Evolutionary conservation across 345 rosid genomes (phyloP), one percentile per base, ranked within the genome.

Genomic region (Adansonia digitata): DNA sequence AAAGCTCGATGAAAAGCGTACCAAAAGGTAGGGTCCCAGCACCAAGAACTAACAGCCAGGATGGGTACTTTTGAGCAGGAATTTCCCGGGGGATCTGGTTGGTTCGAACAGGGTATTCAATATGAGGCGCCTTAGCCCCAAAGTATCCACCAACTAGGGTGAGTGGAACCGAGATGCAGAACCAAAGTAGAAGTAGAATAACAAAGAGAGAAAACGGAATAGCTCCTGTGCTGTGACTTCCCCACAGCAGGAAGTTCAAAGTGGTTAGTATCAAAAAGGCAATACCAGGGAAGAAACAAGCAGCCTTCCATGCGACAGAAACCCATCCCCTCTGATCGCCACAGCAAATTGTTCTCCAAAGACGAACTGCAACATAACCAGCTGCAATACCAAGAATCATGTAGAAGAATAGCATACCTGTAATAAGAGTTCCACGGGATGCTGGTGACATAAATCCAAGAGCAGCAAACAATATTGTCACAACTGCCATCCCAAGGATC

Each of bases 371-470:
- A 31, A 82, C 87, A 77, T 83, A 87, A 2, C 88, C 90, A 35
- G 87, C 88, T 68, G 83, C 85, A 77, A 85, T 75, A 65, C 90
- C 90, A n/a, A 87, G 88, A 45, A 87, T 77, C 88, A 87, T 75
- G 86, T 81, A 87, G 85, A 87, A 83, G 60, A 87, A 59, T 15
- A 87, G 81, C 90, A 85, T 87, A 71, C 90, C 90, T 69, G 87
- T 82, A n/a, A 85, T 67, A 46, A 87, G 88, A 52, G 85, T 77
- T 67, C 90, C 90, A 24, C 88, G 87, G 27, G 88, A 87, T 42
- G 90, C 90, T 2, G 90, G 88, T 9, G 90, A 86, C 90, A 86
- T 86, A 55, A 86, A 86, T 73, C 88, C 88, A 67, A 87, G 88
- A 59, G 90, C 84, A 80, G 88, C 87, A 77, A 87, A 87, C 51